Evolutionary conservation across 2,329 filamentous ascomycete species (phyloP), one percentile per base, ranked within the genome.

Genomic region (Colletotrichum navitas): DNA sequence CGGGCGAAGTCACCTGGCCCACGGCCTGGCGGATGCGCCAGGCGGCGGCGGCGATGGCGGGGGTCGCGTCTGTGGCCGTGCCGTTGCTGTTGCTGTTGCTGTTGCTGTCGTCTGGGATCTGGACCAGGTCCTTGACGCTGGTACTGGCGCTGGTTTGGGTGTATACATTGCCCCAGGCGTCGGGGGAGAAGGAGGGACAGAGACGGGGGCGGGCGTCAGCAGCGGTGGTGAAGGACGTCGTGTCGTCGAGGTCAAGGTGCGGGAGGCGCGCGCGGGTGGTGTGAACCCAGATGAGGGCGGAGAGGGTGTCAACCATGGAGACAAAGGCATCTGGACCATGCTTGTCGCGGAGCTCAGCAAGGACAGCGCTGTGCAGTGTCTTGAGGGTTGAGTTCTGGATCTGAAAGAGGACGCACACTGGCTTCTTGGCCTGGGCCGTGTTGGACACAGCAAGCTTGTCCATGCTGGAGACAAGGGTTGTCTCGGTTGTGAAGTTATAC

Each of bases 101-200:
- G 16, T 21, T 34, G 5, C 16, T 39, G 16, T 21, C 34, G 5
- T 11, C 32, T 0, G 14, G 29, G 41, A 24, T 4, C 29, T 51
- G 47, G 0, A 45, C 29, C 7, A 72, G 29, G 0, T 34, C 24
- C 0, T 4, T 24, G 3, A 72, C 66, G 1, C 14, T 55, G 12
- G 39, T 11, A 7, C 43, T 36, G 1, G 61, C 62, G 29, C 18
- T 58, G n/a, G 62, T 71, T 18, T 71, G 70, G 16, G 49, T 58
- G 51, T 71, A 66, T 2, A 72, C 18, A 16, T 72, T 72, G 1
- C 70, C 70, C 66, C 66, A 72, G 4, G 61, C 32, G 6, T 45
- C 43, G 0, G 49, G 0, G 10, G 47, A 29, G 56, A 66, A 66
- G 0, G 47, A 3, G 0, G 69, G 69, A 2, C 18, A n/a, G 2